Percentiles rank a stretch among this genome's conserved stretches.
Conservation (phyloP, 768 basidiomycete genomes). For the Trametes sanguinea region DNA sequence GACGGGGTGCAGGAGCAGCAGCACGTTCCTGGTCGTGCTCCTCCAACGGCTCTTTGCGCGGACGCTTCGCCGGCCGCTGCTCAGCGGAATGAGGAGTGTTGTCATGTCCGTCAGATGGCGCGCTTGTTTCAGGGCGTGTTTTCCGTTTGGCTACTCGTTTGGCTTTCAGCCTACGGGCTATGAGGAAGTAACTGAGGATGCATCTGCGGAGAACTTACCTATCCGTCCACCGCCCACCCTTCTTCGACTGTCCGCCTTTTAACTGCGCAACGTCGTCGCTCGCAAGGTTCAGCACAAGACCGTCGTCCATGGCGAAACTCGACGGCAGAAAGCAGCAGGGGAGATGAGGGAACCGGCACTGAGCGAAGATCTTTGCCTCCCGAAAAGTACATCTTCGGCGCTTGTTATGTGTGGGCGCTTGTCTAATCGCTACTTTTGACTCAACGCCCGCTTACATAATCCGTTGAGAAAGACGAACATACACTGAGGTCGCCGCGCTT, state of each 20-base stretch:
- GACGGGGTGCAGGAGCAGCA: slow-evolving; percentile 30
- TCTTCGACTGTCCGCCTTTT: slow-evolving; percentile 36
- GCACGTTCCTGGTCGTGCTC: slow-evolving; percentile 25
- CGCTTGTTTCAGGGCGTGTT: slow-evolving; percentile 37
- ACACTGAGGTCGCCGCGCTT: slow-evolving; percentile 4
- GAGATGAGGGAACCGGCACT: too few species aligned
- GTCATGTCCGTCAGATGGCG: slow-evolving; percentile 3
- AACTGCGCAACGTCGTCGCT: slow-evolving; percentile 10
- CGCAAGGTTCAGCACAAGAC: slow-evolving; percentile 71
- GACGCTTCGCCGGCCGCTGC: slow-evolving; percentile 50
- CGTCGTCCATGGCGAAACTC: slow-evolving; percentile 67
- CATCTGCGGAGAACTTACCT: slow-evolving; percentile 47
- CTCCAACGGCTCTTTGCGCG: slow-evolving; percentile 32
- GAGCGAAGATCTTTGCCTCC: not conserved
- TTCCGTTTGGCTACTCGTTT: slow-evolving; percentile 72
- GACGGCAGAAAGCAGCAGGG: too few species aligned
- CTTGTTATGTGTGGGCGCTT: not conserved
- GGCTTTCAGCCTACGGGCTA: slow-evolving; percentile 60
- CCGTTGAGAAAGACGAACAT: slow-evolving; percentile 16
- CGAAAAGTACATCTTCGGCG: slow-evolving; percentile 13
- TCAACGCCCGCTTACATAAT: slow-evolving; percentile 17
- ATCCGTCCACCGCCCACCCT: slow-evolving; percentile 77
- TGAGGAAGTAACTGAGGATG: slow-evolving; percentile 23
- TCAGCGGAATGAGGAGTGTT: slow-evolving; percentile 30
- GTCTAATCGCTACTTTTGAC: not conserved